phyloP scores from a whole-genome alignment of 805 yeast species.

The Saturnispora hagleri region DNA sequence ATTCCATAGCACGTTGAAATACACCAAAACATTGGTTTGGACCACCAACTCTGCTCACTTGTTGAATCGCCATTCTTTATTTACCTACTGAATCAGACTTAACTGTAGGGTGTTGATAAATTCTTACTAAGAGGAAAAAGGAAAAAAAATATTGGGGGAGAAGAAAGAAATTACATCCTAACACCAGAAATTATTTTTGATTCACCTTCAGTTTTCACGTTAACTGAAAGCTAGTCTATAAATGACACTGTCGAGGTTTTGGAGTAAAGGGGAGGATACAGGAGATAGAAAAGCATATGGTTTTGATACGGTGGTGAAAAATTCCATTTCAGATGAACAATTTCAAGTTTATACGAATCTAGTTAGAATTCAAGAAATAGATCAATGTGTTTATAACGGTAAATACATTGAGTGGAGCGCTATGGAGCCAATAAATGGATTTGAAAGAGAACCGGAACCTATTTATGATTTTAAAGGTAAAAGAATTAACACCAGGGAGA shows the following conservation, averaged over 20 bases:
- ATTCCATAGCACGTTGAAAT: constrained; percentile 31
- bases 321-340: constrained; percentile 62
- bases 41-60: constrained; percentile 29
- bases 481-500: constrained; percentile 78
- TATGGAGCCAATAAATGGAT: constrained; percentile 17
- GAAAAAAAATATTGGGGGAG: background rate
- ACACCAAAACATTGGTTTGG: constrained; percentile 31
- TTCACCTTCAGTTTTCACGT: background rate
- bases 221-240: background rate
- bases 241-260: constrained; percentile 2
- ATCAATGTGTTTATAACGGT: constrained; percentile 45
- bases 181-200: background rate
- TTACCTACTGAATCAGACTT: background rate
- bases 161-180: background rate
- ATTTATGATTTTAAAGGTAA: constrained; percentile 75
- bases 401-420: background rate
- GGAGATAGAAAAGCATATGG: background rate
- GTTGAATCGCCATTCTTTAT: constrained; percentile 26
- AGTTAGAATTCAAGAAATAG: constrained; percentile 73
- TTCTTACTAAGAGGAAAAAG: background rate
- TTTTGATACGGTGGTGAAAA: constrained; percentile 14
- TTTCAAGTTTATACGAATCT: constrained; percentile 60
- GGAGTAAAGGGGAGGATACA: constrained; percentile 9
- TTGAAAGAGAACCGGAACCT: constrained; percentile 74
- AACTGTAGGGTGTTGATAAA: background rate